Percentiles rank a stretch among this genome's conserved stretches.
Evolutionary conservation across 1,139 yeast species (phyloP).

Genomic region (Pichia sp.): DNA sequence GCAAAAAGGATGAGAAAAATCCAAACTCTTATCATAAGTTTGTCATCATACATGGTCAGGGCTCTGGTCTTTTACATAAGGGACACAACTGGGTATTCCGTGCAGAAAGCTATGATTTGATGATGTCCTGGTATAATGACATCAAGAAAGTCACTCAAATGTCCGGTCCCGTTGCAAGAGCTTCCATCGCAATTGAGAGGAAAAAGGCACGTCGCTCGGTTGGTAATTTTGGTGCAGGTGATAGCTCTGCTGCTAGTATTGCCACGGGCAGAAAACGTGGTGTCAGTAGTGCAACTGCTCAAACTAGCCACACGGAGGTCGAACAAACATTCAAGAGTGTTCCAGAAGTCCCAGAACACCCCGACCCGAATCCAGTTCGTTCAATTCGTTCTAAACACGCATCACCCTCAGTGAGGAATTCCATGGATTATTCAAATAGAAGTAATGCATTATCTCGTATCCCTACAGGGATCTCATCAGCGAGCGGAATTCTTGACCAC

Average conservation of each 20-base stretch:
- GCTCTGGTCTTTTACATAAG: slow-evolving; percentile 56
- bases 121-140: slow-evolving; percentile 83
- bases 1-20: slow-evolving; percentile 57
- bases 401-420: neutral
- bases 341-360: neutral
- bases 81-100: slow-evolving; percentile 93
- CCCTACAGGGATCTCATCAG: slow-evolving; percentile 6
- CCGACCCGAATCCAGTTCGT: neutral
- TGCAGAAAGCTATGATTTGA: slow-evolving; percentile 66
- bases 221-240: slow-evolving; percentile 1
- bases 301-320: slow-evolving; percentile 8
- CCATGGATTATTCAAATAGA: neutral
- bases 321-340: neutral
- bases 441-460: slow-evolving; percentile 4
- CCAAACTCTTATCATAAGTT: slow-evolving; percentile 67
- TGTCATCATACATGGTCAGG: slow-evolving; percentile 65
- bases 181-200: slow-evolving; percentile 32
- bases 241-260: slow-evolving; percentile 10
- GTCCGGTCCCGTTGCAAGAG: slow-evolving; percentile 48
- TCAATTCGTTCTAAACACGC: neutral
- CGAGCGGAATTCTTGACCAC: slow-evolving; percentile 11
- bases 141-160: slow-evolving; percentile 57
- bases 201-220: slow-evolving; percentile 15
- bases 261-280: slow-evolving; percentile 11
- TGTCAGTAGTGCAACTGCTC: slow-evolving; percentile 11